Evolutionary conservation across 1,284 basidiomycete species (phyloP).

Genomic region (Neotropicomus parvogracilis): DNA sequence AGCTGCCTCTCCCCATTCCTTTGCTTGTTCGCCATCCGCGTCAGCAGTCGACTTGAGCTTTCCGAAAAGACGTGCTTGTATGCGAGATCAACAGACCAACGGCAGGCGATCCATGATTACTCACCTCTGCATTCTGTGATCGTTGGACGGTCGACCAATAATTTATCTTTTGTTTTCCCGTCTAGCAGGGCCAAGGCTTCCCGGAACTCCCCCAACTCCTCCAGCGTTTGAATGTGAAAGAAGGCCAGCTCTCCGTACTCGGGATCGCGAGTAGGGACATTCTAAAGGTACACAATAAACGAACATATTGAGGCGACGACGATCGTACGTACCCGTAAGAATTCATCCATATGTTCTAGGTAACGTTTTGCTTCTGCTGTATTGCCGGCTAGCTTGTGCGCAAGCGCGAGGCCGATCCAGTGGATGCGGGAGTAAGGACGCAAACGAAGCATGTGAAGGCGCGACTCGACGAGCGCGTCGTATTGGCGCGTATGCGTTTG

Average conservation of each 20-base stretch:
- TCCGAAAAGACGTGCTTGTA: slow-evolving; percentile 65
- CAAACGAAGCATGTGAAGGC: slow-evolving; percentile 76
- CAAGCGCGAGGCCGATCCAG: slow-evolving; percentile 89
- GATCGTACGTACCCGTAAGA: slow-evolving; percentile 47
- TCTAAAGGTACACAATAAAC: slow-evolving; percentile 40
- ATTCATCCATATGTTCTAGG: slow-evolving; percentile 65
- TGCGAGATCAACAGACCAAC: slow-evolving; percentile 8
- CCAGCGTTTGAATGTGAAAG: slow-evolving; percentile 78
- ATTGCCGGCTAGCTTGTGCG: slow-evolving; percentile 84
- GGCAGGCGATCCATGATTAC: slow-evolving; percentile 1
- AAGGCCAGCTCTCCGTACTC: slow-evolving; percentile 86
- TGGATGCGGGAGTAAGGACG: slow-evolving; percentile 85
- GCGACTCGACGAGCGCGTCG: slow-evolving; percentile 77
- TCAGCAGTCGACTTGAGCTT: slow-evolving; percentile 61
- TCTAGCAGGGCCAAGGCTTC: slow-evolving; percentile 67
- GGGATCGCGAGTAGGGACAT: slow-evolving; percentile 71
- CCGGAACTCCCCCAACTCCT: slow-evolving; percentile 67
- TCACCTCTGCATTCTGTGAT: slow-evolving; percentile 72
- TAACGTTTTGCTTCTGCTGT: slow-evolving; percentile 69
- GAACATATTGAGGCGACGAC: neutral
- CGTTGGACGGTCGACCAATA: slow-evolving; percentile 69
- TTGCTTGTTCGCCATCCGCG: slow-evolving; percentile 46
- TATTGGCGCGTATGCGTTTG: slow-evolving; percentile 89
- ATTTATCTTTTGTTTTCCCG: slow-evolving; percentile 57
- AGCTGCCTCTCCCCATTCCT: slow-evolving; percentile 22